Evolutionary conservation across 23 red algal genomes (phyloP), one percentile per base, ranked within the genome.

Genomic region (Agarophyton chilense): DNA sequence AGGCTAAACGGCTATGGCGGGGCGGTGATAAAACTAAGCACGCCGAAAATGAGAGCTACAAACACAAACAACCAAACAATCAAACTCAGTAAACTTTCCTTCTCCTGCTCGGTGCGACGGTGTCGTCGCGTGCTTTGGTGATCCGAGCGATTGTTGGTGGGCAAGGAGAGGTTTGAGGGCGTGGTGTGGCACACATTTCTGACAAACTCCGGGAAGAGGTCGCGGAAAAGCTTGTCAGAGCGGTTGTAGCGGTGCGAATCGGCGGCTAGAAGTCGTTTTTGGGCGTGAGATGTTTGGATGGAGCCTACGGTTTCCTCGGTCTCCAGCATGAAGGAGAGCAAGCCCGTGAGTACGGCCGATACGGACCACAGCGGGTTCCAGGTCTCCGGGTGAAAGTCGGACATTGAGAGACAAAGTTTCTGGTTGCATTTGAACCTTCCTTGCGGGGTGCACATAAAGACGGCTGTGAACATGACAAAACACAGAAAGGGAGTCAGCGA

Each of bases 291-390:
- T 10, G 90, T 94, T 49, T 86, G 80, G 36, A 98, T 91, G 53
- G 79, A 89, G n/a, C 92, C 92, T 41, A 93, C 89, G 24, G 95
- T 94, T 8, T 82, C 77, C 67, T 98, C 95, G 40, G 66, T 52
- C 3, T 63, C 77, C 2, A 93, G 57, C 95, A 98, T 98, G 77
- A 98, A 98, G 33, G 95, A 94, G 7, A 98, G 77, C 10, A 98
- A 46, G n/a, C 95, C 95, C 8, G 91, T 94, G 9, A 98, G 53
- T 25, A 98, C 90, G 11, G 90, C 85, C 14, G 83, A 79, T 25
- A 93, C 82, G 24, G 82, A 87, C 95, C 95, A 98, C 25, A 94
- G 41, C 0, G 95, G 90, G 64, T 94, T 94, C 95, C 95, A 98
- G 22, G 80, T 94, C 89, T 98, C 95, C 33, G 90, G 90, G 76